Percentiles rank a stretch among this genome's conserved stretches.
Conservation (phyloP, 305 asterid species). For the Fraxinus dipetala region DNA sequence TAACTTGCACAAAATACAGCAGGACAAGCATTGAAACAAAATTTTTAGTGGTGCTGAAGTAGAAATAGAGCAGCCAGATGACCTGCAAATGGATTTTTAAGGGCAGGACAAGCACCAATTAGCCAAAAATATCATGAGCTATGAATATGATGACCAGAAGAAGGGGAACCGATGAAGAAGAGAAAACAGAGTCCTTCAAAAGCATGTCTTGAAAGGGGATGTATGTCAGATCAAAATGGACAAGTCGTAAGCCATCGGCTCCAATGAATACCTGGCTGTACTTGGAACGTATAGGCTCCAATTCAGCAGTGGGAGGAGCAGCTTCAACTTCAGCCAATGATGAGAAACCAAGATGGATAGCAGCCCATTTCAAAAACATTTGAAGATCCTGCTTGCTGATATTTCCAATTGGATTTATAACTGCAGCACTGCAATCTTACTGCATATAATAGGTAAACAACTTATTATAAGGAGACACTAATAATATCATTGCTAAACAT, state of each 20-base stretch:
- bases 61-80: background rate
- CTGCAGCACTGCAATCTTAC: slow-evolving; percentile 98
- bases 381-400: slow-evolving; percentile 89
- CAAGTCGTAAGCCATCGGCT: background rate
- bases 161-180: slow-evolving; percentile 1
- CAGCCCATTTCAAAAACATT: slow-evolving; percentile 83
- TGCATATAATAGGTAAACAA: slow-evolving; percentile 27
- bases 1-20: slow-evolving; percentile 3
- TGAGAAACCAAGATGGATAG: slow-evolving; percentile 70
- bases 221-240: background rate
- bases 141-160: slow-evolving; percentile 1
- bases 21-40: background rate
- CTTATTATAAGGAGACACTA: background rate
- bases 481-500: background rate
- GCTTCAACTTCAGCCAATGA: slow-evolving; percentile 91
- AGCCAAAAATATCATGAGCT: background rate
- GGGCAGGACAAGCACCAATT: background rate
- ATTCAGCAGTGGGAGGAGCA: slow-evolving; percentile 97
- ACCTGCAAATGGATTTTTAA: background rate
- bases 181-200: background rate
- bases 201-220: background rate
- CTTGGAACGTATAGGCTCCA: slow-evolving; percentile 84
- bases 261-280: slow-evolving; percentile 74
- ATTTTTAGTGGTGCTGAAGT: background rate
- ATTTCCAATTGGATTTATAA: slow-evolving; percentile 92